Conservation (phyloP, 352 stramenopile species). For the Phytophthora litchii region DNA sequence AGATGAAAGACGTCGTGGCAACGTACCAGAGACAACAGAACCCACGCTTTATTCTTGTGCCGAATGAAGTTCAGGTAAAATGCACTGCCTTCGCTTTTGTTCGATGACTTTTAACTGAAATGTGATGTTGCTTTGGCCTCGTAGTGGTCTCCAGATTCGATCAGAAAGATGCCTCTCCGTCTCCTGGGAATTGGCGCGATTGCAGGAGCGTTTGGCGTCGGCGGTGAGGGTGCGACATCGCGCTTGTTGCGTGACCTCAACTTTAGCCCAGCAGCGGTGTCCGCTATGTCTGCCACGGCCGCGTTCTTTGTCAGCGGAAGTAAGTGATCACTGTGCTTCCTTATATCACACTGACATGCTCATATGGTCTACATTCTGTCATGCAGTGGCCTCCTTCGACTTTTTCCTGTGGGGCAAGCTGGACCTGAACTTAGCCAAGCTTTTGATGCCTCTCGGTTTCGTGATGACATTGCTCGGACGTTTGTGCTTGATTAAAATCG, state of each 20-base stretch:
- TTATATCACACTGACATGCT: slow-evolving; percentile 6
- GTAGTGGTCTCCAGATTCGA: slow-evolving; percentile 51
- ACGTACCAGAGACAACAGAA: slow-evolving; percentile 47
- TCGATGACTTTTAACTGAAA: neutral
- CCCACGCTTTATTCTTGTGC: slow-evolving; percentile 45
- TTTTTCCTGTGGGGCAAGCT: slow-evolving; percentile 53
- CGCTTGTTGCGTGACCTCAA: slow-evolving; percentile 91
- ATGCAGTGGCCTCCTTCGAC: slow-evolving; percentile 44
- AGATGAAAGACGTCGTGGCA: slow-evolving; percentile 44
- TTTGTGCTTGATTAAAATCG: slow-evolving; percentile 38
- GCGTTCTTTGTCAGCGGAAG: slow-evolving; percentile 48
- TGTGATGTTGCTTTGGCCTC: slow-evolving; percentile 13
- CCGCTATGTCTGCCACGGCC: slow-evolving; percentile 70
- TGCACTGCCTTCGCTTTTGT: slow-evolving; percentile 14
- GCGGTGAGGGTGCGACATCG: slow-evolving; percentile 90
- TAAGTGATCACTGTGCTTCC: slow-evolving; percentile 19
- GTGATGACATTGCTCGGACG: slow-evolving; percentile 43
- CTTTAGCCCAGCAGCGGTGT: slow-evolving; percentile 67
- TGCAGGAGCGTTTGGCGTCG: slow-evolving; percentile 93
- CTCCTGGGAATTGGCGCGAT: slow-evolving; percentile 89
- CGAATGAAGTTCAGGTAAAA: slow-evolving; percentile 51
- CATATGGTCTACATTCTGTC: neutral
- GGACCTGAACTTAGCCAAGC: slow-evolving; percentile 32
- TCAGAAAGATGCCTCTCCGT: slow-evolving; percentile 77
- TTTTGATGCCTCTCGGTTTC: slow-evolving; percentile 38